A percentile compares a stretch with the other conserved stretches of the same genome.
phyloP scores from a whole-genome alignment of 2,329 filamentous ascomycete genomes.

The Rugonectria rugulosa region DNA sequence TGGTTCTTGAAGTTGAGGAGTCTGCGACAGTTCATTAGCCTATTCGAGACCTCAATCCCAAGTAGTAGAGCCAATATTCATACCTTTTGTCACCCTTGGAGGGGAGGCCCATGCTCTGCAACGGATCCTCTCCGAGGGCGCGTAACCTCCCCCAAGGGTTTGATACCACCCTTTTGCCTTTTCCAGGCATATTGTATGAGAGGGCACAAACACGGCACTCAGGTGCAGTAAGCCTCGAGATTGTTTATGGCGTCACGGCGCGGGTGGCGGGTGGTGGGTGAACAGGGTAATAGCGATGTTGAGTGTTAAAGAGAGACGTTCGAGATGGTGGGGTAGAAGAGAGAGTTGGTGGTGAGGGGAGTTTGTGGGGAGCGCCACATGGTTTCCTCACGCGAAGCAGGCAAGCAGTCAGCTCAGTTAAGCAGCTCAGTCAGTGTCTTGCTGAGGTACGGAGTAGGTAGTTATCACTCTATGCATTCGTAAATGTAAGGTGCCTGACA shows the following conservation, averaged over 20 bases:
- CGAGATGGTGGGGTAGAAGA: slow-evolving; percentile 17
- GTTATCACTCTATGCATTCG: too few relatives aligned
- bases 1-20: slow-evolving; percentile 79
- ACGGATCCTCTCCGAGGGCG: slow-evolving; percentile 75
- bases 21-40: slow-evolving; percentile 49
- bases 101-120: slow-evolving; percentile 83
- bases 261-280: neutral
- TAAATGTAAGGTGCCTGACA: too few relatives aligned
- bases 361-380: neutral
- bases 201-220: neutral
- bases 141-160: slow-evolving; percentile 76
- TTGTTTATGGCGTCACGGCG: neutral
- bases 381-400: neutral
- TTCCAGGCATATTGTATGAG: slow-evolving; percentile 38
- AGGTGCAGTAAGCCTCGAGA: neutral
- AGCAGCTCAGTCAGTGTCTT: too few relatives aligned
- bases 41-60: neutral
- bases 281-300: slow-evolving; percentile 10
- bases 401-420: too few relatives aligned
- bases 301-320: slow-evolving; percentile 7
- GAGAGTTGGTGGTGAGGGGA: neutral
- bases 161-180: slow-evolving; percentile 49
- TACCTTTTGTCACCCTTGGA: slow-evolving; percentile 92
- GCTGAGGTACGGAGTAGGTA: too few relatives aligned
- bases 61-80: slow-evolving; percentile 4